Evolutionary conservation across 495 filamentous ascomycete species (phyloP), one percentile per base, ranked within the genome.

Genomic region (Chaetomidium leptoderma): DNA sequence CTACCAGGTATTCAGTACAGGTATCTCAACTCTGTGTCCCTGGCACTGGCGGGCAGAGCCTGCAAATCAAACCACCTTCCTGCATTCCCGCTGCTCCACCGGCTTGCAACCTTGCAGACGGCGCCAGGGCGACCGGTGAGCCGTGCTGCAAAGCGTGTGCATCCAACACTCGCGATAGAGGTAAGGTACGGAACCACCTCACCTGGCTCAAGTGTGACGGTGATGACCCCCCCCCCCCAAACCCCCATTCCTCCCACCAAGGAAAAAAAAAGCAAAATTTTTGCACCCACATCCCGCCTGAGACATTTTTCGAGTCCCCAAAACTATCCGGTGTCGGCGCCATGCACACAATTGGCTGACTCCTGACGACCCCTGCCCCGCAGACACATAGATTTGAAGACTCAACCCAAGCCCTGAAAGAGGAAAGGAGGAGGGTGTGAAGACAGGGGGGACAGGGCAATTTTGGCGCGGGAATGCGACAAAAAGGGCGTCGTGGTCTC

Each of bases 271-370:
- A 26, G 19, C 3, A 27, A 57, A 57, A 32, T 10, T 27, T 11
- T 32, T 39, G 14, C 19, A 54, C 39, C 30, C 51, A 53, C 36
- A 39, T 35, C 55, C 55, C 57, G 50, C 47, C 39, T 51, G 52
- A 46, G 51, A 48, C 43, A 52, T 37, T 47, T 33, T 54, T 44
- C 14, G 26, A 33, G 46, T 24, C 30, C 27, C 63, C 35, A 45
- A 53, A n/a, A n/a, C n/a, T 44, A 55, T 53, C 62, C 62, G 54
- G 62, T 42, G 51, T 45, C 53, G 53, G 53, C 53, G 50, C 57
- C 14, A 45, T 51, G 43, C 53, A 45, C 57, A 36, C 51, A 54
- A 62, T 65, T 65, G 63, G 62, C 57, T 53, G 29, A 58, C 49
- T 58, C 36, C 30, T 50, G 10, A 23, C 39, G 40, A 19, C 26